phyloP scores from a whole-genome alignment of 495 filamentous ascomycete genomes.

The Xylaria flabelliformis region DNA sequence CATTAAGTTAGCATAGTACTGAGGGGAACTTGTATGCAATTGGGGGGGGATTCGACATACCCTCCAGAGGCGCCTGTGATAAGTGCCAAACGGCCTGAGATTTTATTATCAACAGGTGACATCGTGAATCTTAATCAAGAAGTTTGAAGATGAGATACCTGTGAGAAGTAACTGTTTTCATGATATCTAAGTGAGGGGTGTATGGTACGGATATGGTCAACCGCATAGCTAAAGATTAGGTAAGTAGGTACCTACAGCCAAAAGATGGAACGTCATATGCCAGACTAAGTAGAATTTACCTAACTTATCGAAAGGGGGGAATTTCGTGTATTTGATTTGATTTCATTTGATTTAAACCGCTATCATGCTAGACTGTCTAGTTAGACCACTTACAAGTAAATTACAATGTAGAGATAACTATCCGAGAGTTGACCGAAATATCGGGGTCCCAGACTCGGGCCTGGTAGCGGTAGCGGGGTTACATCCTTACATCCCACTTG shows the following conservation, averaged over 20 bases:
- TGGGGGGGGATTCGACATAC: conserved; percentile 44
- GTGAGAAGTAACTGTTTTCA: neutral
- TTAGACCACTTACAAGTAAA: neutral
- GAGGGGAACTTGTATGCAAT: conserved; percentile 5
- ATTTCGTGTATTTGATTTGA: neutral
- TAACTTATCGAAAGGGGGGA: neutral
- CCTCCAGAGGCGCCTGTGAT: conserved; percentile 72
- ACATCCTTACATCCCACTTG: conserved; percentile 19
- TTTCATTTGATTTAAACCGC: neutral
- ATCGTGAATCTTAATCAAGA: conserved; percentile 15
- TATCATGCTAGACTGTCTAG: neutral
- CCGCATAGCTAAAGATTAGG: neutral
- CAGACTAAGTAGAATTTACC: neutral
- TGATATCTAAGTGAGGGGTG: conserved; percentile 1
- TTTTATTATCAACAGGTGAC: conserved; percentile 53
- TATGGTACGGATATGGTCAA: conserved; percentile 1
- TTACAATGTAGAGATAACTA: neutral
- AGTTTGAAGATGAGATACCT: too few species aligned
- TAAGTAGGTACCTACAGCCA: neutral
- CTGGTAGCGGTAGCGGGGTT: conserved; percentile 26
- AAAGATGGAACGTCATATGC: neutral
- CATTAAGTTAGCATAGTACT: conserved; percentile 15
- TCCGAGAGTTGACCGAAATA: neutral
- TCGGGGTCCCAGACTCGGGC: neutral
- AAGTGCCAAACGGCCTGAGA: conserved; percentile 64